Percentiles rank a stretch among this genome's conserved stretches.
phyloP scores from a whole-genome alignment of 2,329 filamentous ascomycete species.

The Aspergillus tanneri region DNA sequence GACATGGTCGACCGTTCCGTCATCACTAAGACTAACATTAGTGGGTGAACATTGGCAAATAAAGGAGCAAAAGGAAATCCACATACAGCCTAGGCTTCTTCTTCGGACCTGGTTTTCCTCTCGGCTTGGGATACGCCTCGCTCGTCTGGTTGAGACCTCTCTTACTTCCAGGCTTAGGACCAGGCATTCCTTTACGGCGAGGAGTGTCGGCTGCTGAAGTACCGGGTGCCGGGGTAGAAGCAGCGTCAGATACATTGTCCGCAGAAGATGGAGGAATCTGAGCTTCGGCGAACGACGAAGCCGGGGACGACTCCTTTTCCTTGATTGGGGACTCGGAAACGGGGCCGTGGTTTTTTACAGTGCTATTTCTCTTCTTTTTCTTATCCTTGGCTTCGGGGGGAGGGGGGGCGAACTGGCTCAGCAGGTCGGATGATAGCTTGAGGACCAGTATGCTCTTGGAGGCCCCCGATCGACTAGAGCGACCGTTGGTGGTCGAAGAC shows the following conservation, averaged over 20 bases:
- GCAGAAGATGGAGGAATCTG: slow-evolving; percentile 39
- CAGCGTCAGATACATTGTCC: slow-evolving; percentile 43
- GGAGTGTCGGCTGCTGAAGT: slow-evolving; percentile 47
- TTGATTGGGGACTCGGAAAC: slow-evolving; percentile 25
- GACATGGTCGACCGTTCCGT: slow-evolving; percentile 48
- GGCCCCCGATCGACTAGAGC: slow-evolving; percentile 32
- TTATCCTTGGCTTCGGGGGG: slow-evolving; percentile 23
- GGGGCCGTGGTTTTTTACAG: slow-evolving; percentile 14
- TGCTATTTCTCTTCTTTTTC: slow-evolving; percentile 21
- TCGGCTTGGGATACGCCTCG: slow-evolving; percentile 66
- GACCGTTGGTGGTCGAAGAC: slow-evolving; percentile 35
- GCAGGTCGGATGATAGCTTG: slow-evolving; percentile 38
- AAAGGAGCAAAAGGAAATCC: neutral
- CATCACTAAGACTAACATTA: slow-evolving; percentile 43
- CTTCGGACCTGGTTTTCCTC: slow-evolving; percentile 91
- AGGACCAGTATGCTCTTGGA: slow-evolving; percentile 39
- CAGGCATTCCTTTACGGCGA: slow-evolving; percentile 75
- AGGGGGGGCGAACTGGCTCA: slow-evolving; percentile 36
- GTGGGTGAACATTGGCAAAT: neutral
- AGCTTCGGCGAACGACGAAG: slow-evolving; percentile 36
- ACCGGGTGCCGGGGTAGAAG: slow-evolving; percentile 41
- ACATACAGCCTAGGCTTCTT: slow-evolving; percentile 94
- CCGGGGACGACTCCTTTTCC: slow-evolving; percentile 35
- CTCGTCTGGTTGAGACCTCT: slow-evolving; percentile 52
- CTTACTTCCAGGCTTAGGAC: slow-evolving; percentile 65